Base-by-base conservation (phyloP, 148 eudicot species). In the Rhododendron henanense region DNA sequence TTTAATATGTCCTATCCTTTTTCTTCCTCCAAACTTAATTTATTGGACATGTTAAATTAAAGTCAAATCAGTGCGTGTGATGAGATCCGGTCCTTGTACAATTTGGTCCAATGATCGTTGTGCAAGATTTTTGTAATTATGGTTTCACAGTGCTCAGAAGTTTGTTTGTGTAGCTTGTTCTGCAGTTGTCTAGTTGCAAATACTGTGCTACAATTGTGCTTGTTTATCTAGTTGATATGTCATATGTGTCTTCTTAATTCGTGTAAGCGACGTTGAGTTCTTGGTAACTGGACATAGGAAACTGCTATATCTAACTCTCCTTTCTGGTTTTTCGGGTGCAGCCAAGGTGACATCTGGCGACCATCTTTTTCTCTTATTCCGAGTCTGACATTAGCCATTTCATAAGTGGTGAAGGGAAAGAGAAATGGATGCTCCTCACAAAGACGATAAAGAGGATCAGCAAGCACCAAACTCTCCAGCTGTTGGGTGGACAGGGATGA, bases 351-450 rank as follows among this genome's bases (percentile, higher is more conserved):
- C 39, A n/a, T 61, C 53, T 82, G 45, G 39, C 55, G 37, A n/a
- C 31, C 0, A 48, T 83, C 39, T 15, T 44, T 23, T 67, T 67
- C 35, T n/a, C 53, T 69, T n/a, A 65, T 18, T 63, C 18, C 50
- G 5, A 7, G 31, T 47, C 78, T 83, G 44, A 44, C 6, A 74
- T 23, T 75, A 35, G 28, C 65, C 80, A 51, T 67, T 67, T 67
- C 76, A 74, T 2, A 25, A 4, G 23, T 5, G 16, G 71, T 44
- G 18, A 35, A 45, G 55, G 61, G 33, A 16, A 23, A 39, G 21
- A 69, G 59, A 35, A 44, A 93, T 92, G 94, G 87, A 90, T 21
- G 87, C 85, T 48, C 92, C 89, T 74, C 89, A 81, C 71, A 86
- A 80, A 41, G 87, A 55, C 16, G 89, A 67, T 67, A 67, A 87